Evolutionary conservation across 192 early-diverging fungal genomes (phyloP), one percentile per base, ranked within the genome.

Genomic region (Geranomyces michiganensis): DNA sequence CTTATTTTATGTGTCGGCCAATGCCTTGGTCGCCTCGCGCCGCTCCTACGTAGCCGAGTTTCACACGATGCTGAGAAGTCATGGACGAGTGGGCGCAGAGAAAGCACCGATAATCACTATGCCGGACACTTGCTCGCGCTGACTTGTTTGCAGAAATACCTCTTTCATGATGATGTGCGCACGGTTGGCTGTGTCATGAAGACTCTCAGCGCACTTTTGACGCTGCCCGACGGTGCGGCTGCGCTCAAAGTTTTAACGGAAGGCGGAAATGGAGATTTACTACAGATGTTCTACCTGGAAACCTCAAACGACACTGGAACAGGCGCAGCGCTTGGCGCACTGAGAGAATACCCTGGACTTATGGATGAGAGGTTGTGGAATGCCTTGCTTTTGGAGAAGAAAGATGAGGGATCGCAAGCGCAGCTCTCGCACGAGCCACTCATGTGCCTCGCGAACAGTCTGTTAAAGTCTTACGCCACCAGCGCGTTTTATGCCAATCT

Each of bases 401-500:
- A 21, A 24, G 0, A 30, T 7, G n/a, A 26, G 10, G 60, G 30
- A 33, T 0, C 55, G 14, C 48, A 68, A 21, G 13, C n/a, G 19
- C 24, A 29, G 21, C 15, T 19, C 15, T 72, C 22, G 31, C 17
- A 73, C 19, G n/a, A 65, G 32, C 44, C 24, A 45, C 29, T 62
- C 21, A 10, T 62, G 22, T 22, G 46, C 6, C 1, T 74, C 21
- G 60, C 73, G 9, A 74, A 46, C n/a, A 62, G 43, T 49, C n/a
- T 74, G 6, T 22, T 74, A 5, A 12, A 26, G n/a, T 48, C 41
- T 19, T 68, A 27, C 48, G 55, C 58, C 10, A 67, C 76, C 15
- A 56, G 70, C 47, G 65, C 56, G 19, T 31, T 73, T 27, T 74
- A 56, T 32, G 30, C 56, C 8, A 29, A 68, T 62, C 64, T 77